Percentiles rank a stretch among this genome's conserved stretches.
phyloP scores from a whole-genome alignment of 2,329 filamentous ascomycete species.

The Fusarium transvaalense region DNA sequence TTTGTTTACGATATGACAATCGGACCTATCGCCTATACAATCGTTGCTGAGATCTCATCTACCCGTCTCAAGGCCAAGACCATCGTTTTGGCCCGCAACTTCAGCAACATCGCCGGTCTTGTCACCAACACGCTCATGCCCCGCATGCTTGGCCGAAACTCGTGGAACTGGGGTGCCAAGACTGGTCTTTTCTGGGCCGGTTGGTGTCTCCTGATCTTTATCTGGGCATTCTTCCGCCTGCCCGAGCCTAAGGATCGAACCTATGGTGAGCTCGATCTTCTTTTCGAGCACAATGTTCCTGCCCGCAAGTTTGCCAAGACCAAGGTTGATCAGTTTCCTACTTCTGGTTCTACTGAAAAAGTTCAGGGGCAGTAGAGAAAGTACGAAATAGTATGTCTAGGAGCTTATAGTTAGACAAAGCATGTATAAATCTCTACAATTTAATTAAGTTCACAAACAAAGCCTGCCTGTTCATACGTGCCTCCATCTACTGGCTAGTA shows the following conservation, averaged over 20 bases:
- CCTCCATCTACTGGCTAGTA: too few species aligned
- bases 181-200: constrained; percentile 60
- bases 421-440: neutral
- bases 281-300: constrained; percentile 62
- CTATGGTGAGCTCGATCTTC: constrained; percentile 66
- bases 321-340: constrained; percentile 43
- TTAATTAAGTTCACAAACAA: neutral
- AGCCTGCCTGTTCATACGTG: neutral
- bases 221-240: constrained; percentile 66
- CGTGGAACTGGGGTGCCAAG: constrained; percentile 62
- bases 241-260: constrained; percentile 67
- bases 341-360: constrained; percentile 11
- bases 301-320: constrained; percentile 58
- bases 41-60: constrained; percentile 70
- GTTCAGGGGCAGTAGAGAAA: constrained; percentile 8
- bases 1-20: constrained; percentile 57
- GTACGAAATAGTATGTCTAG: too few species aligned
- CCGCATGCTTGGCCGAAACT: constrained; percentile 59
- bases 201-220: constrained; percentile 58
- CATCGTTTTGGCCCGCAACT: constrained; percentile 58
- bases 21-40: constrained; percentile 79
- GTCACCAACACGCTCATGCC: constrained; percentile 60
- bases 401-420: too few species aligned
- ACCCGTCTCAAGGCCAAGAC: constrained; percentile 61
- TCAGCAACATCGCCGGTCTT: constrained; percentile 64